Evolutionary conservation across 1,139 yeast genomes (phyloP).

Genomic region (Geotrichum europaeum): DNA sequence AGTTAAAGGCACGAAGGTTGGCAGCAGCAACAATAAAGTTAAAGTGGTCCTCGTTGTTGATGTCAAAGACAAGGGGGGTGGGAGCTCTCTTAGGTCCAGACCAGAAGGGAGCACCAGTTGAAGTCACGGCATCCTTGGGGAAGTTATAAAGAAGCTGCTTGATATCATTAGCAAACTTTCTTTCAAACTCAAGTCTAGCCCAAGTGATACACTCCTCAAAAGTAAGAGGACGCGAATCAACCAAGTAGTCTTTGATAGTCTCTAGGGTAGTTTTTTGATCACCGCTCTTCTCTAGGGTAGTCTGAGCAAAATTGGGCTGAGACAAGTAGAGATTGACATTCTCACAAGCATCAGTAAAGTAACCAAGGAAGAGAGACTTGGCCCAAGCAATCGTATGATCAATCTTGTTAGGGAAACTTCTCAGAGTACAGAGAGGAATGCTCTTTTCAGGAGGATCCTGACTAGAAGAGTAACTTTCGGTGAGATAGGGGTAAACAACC

Average conservation of each 20-base stretch:
- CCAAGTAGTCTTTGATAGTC: constrained; percentile 64
- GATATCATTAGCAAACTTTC: constrained; percentile 77
- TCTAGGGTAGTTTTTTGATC: constrained; percentile 85
- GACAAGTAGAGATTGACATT: constrained; percentile 85
- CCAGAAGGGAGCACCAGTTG: constrained; percentile 94
- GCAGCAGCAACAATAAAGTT: constrained; percentile 86
- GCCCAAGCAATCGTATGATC: constrained; percentile 99
- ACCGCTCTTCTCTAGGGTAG: constrained; percentile 82
- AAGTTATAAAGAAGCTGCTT: constrained; percentile 85
- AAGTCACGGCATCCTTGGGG: constrained; percentile 88
- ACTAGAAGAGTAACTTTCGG: constrained; percentile 92
- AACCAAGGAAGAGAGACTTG: constrained; percentile 89
- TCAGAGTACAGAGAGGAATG: constrained; percentile 91
- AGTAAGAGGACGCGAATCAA: constrained; percentile 70
- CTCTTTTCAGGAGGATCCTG: constrained; percentile 99
- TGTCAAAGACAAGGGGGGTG: constrained; percentile 68
- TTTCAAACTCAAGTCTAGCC: constrained; percentile 89
- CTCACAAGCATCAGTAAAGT: constrained; percentile 83
- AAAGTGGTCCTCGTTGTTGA: constrained; percentile 68
- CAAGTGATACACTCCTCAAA: constrained; percentile 93
- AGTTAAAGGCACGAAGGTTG: constrained; percentile 81
- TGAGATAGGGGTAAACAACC: constrained; percentile 85
- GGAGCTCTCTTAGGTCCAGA: constrained; percentile 98
- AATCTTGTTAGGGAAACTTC: constrained; percentile 95
- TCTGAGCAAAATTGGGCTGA: constrained; percentile 90